Percentiles rank a stretch among this genome's conserved stretches.
These are phyloP conservation scores for Fusarium chuoi DNA, from an alignment of 2,329 filamentous ascomycete species.

Conservation along the genomic window DNA sequence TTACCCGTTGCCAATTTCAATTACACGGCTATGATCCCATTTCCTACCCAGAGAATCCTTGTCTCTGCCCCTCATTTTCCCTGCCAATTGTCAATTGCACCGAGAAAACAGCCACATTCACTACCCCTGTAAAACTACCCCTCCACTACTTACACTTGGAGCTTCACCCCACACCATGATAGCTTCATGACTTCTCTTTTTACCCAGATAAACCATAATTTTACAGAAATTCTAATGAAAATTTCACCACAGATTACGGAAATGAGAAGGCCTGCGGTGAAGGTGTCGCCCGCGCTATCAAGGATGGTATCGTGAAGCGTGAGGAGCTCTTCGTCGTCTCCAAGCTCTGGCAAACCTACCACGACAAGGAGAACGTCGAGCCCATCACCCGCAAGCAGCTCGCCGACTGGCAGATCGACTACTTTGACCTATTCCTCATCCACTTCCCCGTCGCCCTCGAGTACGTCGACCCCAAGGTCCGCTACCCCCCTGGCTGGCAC, in stretches of 20 bases:
- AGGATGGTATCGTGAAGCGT: slow-evolving; percentile 82
- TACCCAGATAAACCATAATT: not conserved
- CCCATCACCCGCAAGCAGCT: slow-evolving; percentile 81
- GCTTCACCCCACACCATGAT: slow-evolving; percentile 21
- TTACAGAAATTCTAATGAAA: slow-evolving; percentile 7
- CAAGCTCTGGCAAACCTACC: slow-evolving; percentile 94
- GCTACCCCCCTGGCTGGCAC: slow-evolving; percentile 84
- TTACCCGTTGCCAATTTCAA: slow-evolving; percentile 7
- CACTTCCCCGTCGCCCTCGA: slow-evolving; percentile 90
- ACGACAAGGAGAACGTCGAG: slow-evolving; percentile 80
- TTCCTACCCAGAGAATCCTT: slow-evolving; percentile 28
- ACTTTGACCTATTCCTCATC: slow-evolving; percentile 90
- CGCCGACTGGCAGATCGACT: slow-evolving; percentile 84
- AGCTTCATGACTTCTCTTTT: slow-evolving; percentile 29
- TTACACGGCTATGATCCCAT: slow-evolving; percentile 13
- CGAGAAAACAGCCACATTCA: slow-evolving; percentile 39
- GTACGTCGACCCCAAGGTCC: slow-evolving; percentile 81
- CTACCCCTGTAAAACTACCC: slow-evolving; percentile 38
- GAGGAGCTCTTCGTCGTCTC: slow-evolving; percentile 91
- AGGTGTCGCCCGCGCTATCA: slow-evolving; percentile 81
- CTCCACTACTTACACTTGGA: slow-evolving; percentile 27
- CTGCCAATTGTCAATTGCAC: slow-evolving; percentile 43
- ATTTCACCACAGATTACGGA: slow-evolving; percentile 72
- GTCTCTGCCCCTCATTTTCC: slow-evolving; percentile 18
- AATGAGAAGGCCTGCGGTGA: slow-evolving; percentile 83